phyloP scores from a whole-genome alignment of 106 monocot genomes.

The Dendrobium huoshanense region DNA sequence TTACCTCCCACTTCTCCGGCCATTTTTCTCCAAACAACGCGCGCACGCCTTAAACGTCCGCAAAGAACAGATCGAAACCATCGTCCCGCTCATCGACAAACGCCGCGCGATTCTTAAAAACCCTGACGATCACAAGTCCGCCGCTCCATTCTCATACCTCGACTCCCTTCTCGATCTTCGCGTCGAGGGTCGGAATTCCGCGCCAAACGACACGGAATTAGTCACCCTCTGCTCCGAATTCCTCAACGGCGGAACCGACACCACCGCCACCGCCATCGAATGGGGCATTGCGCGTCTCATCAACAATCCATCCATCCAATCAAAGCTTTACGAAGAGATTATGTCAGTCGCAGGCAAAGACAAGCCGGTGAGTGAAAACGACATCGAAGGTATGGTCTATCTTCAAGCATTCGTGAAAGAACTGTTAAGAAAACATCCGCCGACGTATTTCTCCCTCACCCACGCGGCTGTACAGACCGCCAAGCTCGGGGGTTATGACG shows the following conservation, averaged over 20 bases:
- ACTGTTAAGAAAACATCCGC: conserved; percentile 76
- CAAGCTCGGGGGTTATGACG: conserved; percentile 71
- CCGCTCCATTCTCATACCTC: conserved; percentile 69
- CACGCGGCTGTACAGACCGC: conserved; percentile 51
- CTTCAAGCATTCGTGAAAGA: conserved; percentile 87
- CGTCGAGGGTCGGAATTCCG: conserved; percentile 49
- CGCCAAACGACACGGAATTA: conserved; percentile 54
- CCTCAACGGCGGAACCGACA: conserved; percentile 90
- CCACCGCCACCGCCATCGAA: conserved; percentile 88
- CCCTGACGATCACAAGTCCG: conserved; percentile 11
- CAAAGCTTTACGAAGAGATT: conserved; percentile 52
- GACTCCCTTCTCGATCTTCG: conserved; percentile 79
- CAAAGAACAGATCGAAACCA: conserved; percentile 35
- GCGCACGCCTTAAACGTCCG: conserved; percentile 37
- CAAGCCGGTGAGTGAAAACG: conserved; percentile 58
- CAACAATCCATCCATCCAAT: conserved; percentile 55
- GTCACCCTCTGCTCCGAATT: conserved; percentile 84
- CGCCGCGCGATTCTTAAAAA: conserved; percentile 36
- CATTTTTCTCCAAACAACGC: conserved; percentile 55
- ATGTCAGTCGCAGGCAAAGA: conserved; percentile 22
- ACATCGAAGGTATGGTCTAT: conserved; percentile 67
- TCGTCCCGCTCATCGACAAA: conserved; percentile 53
- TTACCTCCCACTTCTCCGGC: conserved; percentile 69
- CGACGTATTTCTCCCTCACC: conserved; percentile 76
- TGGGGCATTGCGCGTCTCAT: conserved; percentile 77